Percentiles rank a stretch among this genome's conserved stretches.
Evolutionary conservation across 225 moss, liverwort and hornwort genomes (phyloP).

Genomic region (Asterella californica): DNA sequence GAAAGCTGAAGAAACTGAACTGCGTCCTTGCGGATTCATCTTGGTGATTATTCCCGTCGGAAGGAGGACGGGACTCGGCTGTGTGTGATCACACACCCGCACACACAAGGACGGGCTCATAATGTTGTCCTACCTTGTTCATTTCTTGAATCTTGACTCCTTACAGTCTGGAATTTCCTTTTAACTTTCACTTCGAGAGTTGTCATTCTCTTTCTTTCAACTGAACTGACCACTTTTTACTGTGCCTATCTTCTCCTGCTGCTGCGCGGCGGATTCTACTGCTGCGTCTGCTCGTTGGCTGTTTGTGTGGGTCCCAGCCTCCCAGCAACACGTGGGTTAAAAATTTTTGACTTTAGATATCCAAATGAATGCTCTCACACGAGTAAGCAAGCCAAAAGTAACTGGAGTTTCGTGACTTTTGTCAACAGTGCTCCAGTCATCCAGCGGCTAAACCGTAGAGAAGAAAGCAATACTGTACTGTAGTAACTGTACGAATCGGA

Average conservation of each 20-base stretch:
- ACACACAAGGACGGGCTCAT: neutral
- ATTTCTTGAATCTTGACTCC: neutral
- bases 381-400: neutral
- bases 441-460: no score
- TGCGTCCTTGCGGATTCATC: neutral
- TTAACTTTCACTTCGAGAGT: neutral
- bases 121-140: neutral
- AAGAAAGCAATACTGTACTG: no score
- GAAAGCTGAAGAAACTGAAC: neutral
- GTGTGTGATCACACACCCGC: neutral
- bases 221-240: neutral
- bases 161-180: neutral
- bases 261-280: neutral
- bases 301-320: neutral
- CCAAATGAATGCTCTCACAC: constrained; percentile 1
- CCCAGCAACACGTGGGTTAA: neutral
- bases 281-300: neutral
- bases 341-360: no score
- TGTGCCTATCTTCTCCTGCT: neutral
- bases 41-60: neutral
- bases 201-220: no score
- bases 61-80: neutral
- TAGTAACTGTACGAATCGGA: neutral
- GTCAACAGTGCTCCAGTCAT: no score
- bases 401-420: neutral